These are phyloP conservation scores for carrot (Daucus carota) DNA, from an alignment of 129 eudicot genomes.

Conservation along the genomic window DNA sequence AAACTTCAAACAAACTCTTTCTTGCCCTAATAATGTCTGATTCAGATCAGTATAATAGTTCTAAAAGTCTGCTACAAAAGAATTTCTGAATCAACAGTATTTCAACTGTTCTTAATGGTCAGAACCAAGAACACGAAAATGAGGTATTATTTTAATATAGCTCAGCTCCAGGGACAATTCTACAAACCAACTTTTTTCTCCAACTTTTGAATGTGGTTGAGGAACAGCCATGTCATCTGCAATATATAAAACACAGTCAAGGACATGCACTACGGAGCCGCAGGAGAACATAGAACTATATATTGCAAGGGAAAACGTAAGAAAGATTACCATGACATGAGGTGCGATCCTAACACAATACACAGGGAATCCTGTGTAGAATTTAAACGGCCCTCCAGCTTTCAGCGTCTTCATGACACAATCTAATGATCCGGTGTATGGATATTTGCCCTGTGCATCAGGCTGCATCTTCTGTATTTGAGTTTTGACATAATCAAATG, in stretches of 20 bases:
- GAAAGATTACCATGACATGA: slow-evolving; percentile 33
- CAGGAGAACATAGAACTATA: neutral
- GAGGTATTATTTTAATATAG: neutral
- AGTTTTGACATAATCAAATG: slow-evolving; percentile 39
- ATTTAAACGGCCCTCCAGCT: slow-evolving; percentile 29
- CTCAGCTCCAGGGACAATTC: neutral
- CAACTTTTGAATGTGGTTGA: slow-evolving; percentile 29
- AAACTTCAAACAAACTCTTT: neutral
- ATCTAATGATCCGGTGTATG: slow-evolving; percentile 34
- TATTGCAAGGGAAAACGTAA: neutral
- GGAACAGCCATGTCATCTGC: slow-evolving; percentile 44
- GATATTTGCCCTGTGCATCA: slow-evolving; percentile 35
- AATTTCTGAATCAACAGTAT: neutral
- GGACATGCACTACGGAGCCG: too few relatives aligned
- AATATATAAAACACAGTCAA: neutral
- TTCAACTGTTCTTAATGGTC: neutral
- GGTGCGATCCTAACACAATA: slow-evolving; percentile 44
- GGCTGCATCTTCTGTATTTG: slow-evolving; percentile 48
- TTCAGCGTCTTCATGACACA: slow-evolving; percentile 32
- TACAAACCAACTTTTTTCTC: slow-evolving; percentile 15
- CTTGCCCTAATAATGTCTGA: neutral
- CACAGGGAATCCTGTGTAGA: slow-evolving; percentile 40
- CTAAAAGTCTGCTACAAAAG: neutral
- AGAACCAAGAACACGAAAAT: neutral
- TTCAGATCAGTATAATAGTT: neutral